These are phyloP conservation scores for Polyplosphaeria fusca DNA, from an alignment of 495 filamentous ascomycete genomes.

Conservation along the genomic window DNA sequence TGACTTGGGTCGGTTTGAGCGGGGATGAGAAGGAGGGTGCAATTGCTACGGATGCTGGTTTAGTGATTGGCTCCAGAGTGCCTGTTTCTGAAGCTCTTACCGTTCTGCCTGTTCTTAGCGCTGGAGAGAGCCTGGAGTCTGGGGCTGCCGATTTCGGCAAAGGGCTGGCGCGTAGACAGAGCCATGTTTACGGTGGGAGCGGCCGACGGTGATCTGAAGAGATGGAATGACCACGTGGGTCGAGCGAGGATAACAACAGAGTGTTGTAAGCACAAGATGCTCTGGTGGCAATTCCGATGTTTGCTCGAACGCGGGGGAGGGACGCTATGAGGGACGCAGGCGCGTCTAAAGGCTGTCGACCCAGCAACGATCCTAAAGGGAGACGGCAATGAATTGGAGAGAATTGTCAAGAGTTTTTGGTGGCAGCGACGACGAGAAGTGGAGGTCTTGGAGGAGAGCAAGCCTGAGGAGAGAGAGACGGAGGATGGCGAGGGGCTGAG, in stretches of 20 bases:
- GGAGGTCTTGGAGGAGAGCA: slow-evolving; percentile 25
- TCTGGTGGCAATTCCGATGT: no score
- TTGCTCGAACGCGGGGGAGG: background rate
- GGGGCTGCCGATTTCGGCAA: slow-evolving; percentile 41
- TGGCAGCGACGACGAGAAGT: background rate
- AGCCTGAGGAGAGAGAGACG: slow-evolving; percentile 20
- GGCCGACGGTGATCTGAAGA: background rate
- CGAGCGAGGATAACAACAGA: no score
- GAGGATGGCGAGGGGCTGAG: slow-evolving; percentile 18
- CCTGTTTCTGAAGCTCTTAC: slow-evolving; percentile 40
- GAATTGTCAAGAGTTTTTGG: background rate
- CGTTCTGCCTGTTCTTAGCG: slow-evolving; percentile 56
- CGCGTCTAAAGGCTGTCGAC: slow-evolving; percentile 12
- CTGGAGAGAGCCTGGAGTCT: slow-evolving; percentile 50
- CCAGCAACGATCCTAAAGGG: slow-evolving; percentile 13
- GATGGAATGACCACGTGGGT: background rate
- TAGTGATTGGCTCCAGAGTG: slow-evolving; percentile 13
- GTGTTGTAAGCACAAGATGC: no score
- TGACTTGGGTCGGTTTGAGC: slow-evolving; percentile 32
- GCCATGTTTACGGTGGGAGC: slow-evolving; percentile 32
- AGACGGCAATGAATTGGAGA: no score
- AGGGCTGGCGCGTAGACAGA: slow-evolving; percentile 40
- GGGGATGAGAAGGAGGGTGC: slow-evolving; percentile 24
- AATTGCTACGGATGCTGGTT: slow-evolving; percentile 9
- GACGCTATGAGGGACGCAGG: background rate